Evolutionary conservation across 352 stramenopile genomes (phyloP).

Genomic region (Phytophthora hybrid): DNA sequence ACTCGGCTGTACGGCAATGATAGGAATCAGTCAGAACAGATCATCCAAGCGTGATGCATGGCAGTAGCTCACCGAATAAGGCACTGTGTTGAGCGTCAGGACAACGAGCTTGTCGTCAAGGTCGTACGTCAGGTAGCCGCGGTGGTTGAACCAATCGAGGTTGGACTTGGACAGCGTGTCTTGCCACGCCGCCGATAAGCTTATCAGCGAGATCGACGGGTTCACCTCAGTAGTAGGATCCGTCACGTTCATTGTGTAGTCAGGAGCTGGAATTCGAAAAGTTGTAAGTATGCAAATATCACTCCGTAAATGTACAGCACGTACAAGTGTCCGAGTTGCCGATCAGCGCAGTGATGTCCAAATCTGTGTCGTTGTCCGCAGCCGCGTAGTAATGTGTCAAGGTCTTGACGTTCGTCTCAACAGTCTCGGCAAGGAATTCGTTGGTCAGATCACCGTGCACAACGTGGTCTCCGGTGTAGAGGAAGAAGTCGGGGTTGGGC

Average conservation of each 20-base stretch:
- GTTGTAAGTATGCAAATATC: no score
- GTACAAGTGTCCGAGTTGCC: slow-evolving; percentile 73
- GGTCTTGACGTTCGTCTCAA: slow-evolving; percentile 68
- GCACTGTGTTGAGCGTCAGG: slow-evolving; percentile 80
- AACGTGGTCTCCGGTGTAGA: slow-evolving; percentile 82
- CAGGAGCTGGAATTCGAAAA: slow-evolving; percentile 43
- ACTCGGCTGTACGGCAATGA: slow-evolving; percentile 40
- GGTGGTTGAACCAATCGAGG: slow-evolving; percentile 59
- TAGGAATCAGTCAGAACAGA: background rate
- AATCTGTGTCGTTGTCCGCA: slow-evolving; percentile 33
- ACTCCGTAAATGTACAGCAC: background rate
- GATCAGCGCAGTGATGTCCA: slow-evolving; percentile 66
- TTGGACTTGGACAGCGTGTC: slow-evolving; percentile 56
- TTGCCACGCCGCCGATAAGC: slow-evolving; percentile 57
- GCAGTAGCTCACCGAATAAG: slow-evolving; percentile 64
- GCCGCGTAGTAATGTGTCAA: slow-evolving; percentile 68
- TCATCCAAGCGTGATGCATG: background rate
- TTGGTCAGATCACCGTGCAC: slow-evolving; percentile 58
- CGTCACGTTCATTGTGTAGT: slow-evolving; percentile 79
- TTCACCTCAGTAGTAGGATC: slow-evolving; percentile 55
- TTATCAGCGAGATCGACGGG: slow-evolving; percentile 62
- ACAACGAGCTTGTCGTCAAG: slow-evolving; percentile 69
- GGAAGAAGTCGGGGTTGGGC: slow-evolving; percentile 66
- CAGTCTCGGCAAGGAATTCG: slow-evolving; percentile 55
- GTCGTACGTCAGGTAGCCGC: slow-evolving; percentile 64